A percentile compares a stretch with the other conserved stretches of the same genome.
Conservation (phyloP, 495 filamentous ascomycete genomes). For the Hypoxylon rickii region DNA sequence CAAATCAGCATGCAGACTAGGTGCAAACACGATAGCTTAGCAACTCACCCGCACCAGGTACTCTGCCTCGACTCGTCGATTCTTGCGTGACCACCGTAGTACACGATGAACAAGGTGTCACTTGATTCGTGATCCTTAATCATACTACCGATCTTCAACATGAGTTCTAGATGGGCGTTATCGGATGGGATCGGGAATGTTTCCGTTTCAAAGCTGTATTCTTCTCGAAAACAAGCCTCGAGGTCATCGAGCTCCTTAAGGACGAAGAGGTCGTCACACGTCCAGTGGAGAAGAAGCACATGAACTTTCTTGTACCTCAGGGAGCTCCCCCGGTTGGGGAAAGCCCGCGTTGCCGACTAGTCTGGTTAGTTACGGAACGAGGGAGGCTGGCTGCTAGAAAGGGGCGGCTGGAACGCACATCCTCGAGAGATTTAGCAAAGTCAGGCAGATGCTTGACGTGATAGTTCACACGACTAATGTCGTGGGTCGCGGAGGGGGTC, state of each 20-base stretch:
- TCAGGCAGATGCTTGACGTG: slow-evolving; percentile 55
- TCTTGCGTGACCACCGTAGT: slow-evolving; percentile 59
- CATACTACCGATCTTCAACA: slow-evolving; percentile 53
- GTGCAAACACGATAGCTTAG: neutral
- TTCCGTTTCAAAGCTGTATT: slow-evolving; percentile 54
- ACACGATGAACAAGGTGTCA: slow-evolving; percentile 56
- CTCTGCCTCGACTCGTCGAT: slow-evolving; percentile 58
- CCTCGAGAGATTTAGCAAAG: slow-evolving; percentile 53
- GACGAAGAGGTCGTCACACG: slow-evolving; percentile 58
- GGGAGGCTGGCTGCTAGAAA: neutral
- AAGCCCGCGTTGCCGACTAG: slow-evolving; percentile 55
- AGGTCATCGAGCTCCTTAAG: slow-evolving; percentile 56
- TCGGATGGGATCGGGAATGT: slow-evolving; percentile 56
- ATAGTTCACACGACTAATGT: slow-evolving; percentile 56
- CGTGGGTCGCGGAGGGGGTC: slow-evolving; percentile 52
- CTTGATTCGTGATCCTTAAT: slow-evolving; percentile 54
- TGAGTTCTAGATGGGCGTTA: slow-evolving; percentile 54
- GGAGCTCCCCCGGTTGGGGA: slow-evolving; percentile 50
- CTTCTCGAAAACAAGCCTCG: slow-evolving; percentile 51
- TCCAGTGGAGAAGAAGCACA: slow-evolving; percentile 59
- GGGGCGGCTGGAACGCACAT: slow-evolving; percentile 41
- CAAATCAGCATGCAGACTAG: slow-evolving; percentile 1
- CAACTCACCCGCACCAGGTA: slow-evolving; percentile 56
- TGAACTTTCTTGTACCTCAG: slow-evolving; percentile 57
- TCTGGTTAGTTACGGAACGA: slow-evolving; percentile 11